Evolutionary conservation across 2,329 filamentous ascomycete species (phyloP).

Genomic region (Basipetospora chlamydospora): DNA sequence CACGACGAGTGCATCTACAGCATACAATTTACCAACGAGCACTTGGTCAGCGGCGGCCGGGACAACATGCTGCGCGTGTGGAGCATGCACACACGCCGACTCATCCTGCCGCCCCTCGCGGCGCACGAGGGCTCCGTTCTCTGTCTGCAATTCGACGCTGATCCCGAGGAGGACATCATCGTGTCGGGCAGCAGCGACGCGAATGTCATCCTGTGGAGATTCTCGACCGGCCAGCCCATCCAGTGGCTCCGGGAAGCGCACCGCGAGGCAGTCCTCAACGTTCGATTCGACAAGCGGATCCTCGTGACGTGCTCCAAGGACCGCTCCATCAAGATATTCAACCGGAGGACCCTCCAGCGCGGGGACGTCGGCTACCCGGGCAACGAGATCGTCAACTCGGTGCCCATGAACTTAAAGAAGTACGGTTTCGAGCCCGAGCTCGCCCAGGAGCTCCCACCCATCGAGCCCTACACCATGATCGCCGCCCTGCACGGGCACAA

Average conservation of each 20-base stretch:
- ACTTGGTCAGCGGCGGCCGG: slow-evolving; percentile 83
- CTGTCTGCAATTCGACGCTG: slow-evolving; percentile 87
- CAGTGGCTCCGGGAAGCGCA: slow-evolving; percentile 67
- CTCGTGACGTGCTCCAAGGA: slow-evolving; percentile 96
- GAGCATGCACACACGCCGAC: slow-evolving; percentile 68
- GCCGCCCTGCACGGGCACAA: slow-evolving; percentile 70
- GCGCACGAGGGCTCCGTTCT: slow-evolving; percentile 80
- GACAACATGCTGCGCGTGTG: slow-evolving; percentile 81
- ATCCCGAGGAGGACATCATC: slow-evolving; percentile 78
- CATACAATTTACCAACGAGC: slow-evolving; percentile 74
- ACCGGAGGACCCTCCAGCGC: slow-evolving; percentile 51
- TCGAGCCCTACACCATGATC: slow-evolving; percentile 59
- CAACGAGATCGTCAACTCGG: slow-evolving; percentile 29
- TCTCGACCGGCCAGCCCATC: slow-evolving; percentile 75
- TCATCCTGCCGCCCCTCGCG: slow-evolving; percentile 57
- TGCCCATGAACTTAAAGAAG: slow-evolving; percentile 33
- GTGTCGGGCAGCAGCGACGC: slow-evolving; percentile 91
- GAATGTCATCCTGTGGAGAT: slow-evolving; percentile 80
- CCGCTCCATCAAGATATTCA: slow-evolving; percentile 94
- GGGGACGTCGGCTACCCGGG: slow-evolving; percentile 42
- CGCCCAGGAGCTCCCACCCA: slow-evolving; percentile 31
- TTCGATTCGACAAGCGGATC: slow-evolving; percentile 81
- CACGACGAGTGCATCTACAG: slow-evolving; percentile 92
- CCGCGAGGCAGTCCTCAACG: slow-evolving; percentile 79
- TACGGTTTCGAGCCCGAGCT: slow-evolving; percentile 39